Evolutionary conservation across 208 protist species (phyloP).

Genomic region (Crithidia mellificae): DNA sequence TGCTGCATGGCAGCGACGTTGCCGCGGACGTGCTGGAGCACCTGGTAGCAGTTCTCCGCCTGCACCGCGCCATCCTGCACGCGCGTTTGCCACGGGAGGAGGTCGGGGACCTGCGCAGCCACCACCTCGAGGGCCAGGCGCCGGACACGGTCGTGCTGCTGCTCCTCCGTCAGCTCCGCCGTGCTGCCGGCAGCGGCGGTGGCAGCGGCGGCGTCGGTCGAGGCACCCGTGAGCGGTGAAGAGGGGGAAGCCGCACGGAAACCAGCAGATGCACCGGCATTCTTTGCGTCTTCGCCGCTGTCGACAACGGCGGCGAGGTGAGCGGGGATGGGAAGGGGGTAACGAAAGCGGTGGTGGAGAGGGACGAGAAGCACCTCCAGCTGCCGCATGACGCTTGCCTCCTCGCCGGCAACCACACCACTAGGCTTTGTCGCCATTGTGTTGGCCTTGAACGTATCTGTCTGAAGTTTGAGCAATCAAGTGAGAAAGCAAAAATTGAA

Average conservation of each 20-base stretch:
- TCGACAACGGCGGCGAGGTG: conserved; percentile 8
- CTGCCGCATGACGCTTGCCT: conserved; percentile 31
- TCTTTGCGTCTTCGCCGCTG: neutral
- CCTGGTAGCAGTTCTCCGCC: conserved; percentile 51
- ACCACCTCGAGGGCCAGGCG: conserved; percentile 36
- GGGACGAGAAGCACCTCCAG: conserved; percentile 60
- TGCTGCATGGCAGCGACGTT: conserved; percentile 64
- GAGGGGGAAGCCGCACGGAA: neutral
- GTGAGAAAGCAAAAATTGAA: no score
- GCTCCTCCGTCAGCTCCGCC: conserved; percentile 7
- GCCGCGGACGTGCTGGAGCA: conserved; percentile 43
- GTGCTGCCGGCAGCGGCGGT: neutral
- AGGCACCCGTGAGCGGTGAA: neutral
- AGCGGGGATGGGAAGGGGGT: conserved; percentile 40
- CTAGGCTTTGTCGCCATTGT: conserved; percentile 10
- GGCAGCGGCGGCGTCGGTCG: neutral
- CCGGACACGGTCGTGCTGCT: conserved; percentile 19
- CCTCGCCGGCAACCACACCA: conserved; percentile 13
- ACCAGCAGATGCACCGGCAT: neutral
- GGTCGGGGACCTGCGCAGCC: conserved; percentile 47
- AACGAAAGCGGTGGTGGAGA: conserved; percentile 47
- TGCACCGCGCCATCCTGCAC: conserved; percentile 40
- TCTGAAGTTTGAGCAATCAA: no score
- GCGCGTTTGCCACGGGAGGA: conserved; percentile 48
- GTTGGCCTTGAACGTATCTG: no score